Evolutionary conservation across 331 rosid genomes (phyloP).

Genomic region (Rosa hybrid): DNA sequence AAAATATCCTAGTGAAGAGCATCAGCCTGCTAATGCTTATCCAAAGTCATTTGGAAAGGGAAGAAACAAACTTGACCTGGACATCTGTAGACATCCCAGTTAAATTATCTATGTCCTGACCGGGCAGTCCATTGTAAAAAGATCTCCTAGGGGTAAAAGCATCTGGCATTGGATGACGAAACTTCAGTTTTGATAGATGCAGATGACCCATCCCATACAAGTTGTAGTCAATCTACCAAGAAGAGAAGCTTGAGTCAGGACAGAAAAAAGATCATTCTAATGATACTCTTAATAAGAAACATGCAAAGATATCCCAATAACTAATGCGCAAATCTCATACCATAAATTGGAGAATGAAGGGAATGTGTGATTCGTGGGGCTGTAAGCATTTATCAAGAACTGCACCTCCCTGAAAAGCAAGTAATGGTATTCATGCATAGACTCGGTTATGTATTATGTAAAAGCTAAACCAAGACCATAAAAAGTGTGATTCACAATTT

Average conservation of each 20-base stretch:
- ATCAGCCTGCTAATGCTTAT: neutral
- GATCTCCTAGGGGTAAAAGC: constrained; percentile 39
- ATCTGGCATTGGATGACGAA: constrained; percentile 77
- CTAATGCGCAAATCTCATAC: constrained; percentile 40
- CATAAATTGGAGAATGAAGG: constrained; percentile 91
- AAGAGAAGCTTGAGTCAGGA: constrained; percentile 20
- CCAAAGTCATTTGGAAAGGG: constrained; percentile 13
- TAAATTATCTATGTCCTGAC: constrained; percentile 37
- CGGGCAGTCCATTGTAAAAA: constrained; percentile 32
- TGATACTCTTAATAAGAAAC: neutral
- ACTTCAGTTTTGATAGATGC: constrained; percentile 76
- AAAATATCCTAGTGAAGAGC: constrained; percentile 1
- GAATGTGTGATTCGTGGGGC: constrained; percentile 96
- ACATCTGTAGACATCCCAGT: constrained; percentile 38
- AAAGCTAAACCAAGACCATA: constrained; percentile 3
- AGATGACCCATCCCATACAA: constrained; percentile 92
- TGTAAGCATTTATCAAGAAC: constrained; percentile 72
- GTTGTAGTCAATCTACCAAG: constrained; percentile 79
- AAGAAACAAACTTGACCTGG: constrained; percentile 32
- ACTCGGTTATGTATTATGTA: neutral
- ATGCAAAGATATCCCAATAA: neutral
- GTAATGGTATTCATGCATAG: constrained; percentile 16
- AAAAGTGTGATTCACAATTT: neutral
- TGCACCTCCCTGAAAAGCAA: constrained; percentile 74
- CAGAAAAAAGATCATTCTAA: neutral